Conservation (phyloP, 208 protist species). For the Herpetomonas samuelpessoai region DNA sequence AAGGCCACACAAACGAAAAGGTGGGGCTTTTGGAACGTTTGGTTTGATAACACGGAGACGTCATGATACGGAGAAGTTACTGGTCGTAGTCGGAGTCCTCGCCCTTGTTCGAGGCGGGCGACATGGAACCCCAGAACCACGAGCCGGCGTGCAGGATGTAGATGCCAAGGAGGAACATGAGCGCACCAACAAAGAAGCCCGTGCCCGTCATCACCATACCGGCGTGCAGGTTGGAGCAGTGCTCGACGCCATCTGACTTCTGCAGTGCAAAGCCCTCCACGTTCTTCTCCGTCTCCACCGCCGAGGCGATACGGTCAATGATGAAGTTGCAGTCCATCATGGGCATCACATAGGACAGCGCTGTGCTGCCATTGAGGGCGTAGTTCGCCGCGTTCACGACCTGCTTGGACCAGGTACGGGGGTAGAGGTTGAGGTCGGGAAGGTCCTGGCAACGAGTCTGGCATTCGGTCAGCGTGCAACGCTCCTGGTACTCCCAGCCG, state of each 20-base stretch:
- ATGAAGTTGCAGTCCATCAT: conserved; percentile 81
- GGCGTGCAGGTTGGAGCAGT: conserved; percentile 44
- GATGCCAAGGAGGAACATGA: conserved; percentile 72
- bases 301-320: conserved; percentile 51
- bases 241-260: conserved; percentile 2
- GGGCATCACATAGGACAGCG: conserved; percentile 54
- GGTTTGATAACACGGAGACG: too few species aligned
- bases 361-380: conserved; percentile 52
- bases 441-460: conserved; percentile 38
- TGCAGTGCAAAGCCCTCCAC: conserved; percentile 9
- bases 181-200: conserved; percentile 70
- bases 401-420: conserved; percentile 20
- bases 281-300: conserved; percentile 29
- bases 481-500: conserved; percentile 33
- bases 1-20: too few species aligned
- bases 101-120: not conserved
- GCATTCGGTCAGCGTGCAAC: conserved; percentile 52
- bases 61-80: too few species aligned
- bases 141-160: conserved; percentile 69
- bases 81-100: too few species aligned
- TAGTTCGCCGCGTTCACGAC: conserved; percentile 28
- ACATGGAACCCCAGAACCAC: conserved; percentile 35
- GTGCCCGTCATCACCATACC: conserved; percentile 49
- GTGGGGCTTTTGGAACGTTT: too few species aligned
- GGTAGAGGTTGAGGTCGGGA: conserved; percentile 7